Percentiles rank a stretch among this genome's conserved stretches.
Conservation (phyloP, 2,329 filamentous ascomycete genomes). For the Phaeomoniella chlamydospora region DNA sequence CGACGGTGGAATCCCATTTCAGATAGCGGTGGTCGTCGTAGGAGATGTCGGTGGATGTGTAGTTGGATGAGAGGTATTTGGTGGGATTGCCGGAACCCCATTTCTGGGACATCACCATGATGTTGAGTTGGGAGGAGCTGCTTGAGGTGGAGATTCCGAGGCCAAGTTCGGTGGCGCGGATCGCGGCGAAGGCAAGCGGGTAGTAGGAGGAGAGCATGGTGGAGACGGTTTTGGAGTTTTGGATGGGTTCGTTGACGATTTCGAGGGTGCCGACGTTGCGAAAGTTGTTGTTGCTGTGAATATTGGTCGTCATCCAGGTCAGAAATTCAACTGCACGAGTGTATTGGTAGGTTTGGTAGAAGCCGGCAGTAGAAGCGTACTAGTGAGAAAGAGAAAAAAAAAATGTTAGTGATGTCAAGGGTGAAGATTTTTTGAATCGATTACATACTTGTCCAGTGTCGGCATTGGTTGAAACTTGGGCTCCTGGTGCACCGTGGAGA, state of each 20-base stretch:
- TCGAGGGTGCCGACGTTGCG: slow-evolving; percentile 39
- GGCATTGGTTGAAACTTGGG: slow-evolving; percentile 24
- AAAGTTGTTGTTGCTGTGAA: slow-evolving; percentile 30
- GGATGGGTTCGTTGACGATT: slow-evolving; percentile 37
- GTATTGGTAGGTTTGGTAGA: slow-evolving; percentile 39
- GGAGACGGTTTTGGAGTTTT: slow-evolving; percentile 13
- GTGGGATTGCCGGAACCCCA: slow-evolving; percentile 3
- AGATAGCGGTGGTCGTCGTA: slow-evolving; percentile 4
- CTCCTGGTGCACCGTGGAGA: slow-evolving; percentile 31
- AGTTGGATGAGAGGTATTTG: background rate
- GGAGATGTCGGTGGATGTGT: background rate
- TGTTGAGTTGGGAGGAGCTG: slow-evolving; percentile 1
- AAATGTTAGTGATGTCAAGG: background rate
- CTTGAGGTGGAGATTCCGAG: background rate
- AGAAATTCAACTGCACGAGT: slow-evolving; percentile 36
- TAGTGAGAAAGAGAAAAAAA: slow-evolving; percentile 7
- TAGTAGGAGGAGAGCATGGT: slow-evolving; percentile 31
- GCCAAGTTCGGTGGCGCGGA: slow-evolving; percentile 1
- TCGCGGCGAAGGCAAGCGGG: slow-evolving; percentile 7
- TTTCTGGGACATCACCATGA: slow-evolving; percentile 1
- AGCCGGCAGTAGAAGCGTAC: slow-evolving; percentile 25
- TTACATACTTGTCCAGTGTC: slow-evolving; percentile 24
- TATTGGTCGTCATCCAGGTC: slow-evolving; percentile 32
- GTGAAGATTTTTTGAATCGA: too few relatives aligned
- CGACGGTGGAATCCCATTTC: slow-evolving; percentile 1